These are phyloP conservation scores for Neonectria ditissima DNA, from an alignment of 2,329 filamentous ascomycete species.

Conservation along the genomic window DNA sequence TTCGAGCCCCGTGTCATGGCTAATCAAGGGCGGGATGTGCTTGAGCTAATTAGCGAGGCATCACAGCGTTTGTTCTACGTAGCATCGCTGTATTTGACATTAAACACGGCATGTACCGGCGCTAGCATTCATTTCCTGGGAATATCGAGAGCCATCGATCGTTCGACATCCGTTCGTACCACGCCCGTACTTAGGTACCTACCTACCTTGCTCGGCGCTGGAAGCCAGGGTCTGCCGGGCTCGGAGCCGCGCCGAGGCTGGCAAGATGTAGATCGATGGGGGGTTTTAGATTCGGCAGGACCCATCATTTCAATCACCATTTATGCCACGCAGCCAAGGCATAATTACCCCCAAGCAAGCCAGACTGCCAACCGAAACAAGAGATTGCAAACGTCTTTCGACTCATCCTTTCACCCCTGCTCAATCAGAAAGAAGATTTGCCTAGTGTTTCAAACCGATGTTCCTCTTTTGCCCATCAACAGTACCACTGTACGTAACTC, in stretches of 20 bases:
- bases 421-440: background rate
- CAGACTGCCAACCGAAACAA: conserved; percentile 21
- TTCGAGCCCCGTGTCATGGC: background rate
- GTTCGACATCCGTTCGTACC: background rate
- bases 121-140: background rate
- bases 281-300: conserved; percentile 25
- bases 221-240: conserved; percentile 11
- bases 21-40: background rate
- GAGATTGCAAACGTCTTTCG: background rate
- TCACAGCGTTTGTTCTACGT: background rate
- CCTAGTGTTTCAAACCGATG: background rate
- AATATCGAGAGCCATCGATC: background rate
- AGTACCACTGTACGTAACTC: background rate
- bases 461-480: background rate
- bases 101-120: background rate
- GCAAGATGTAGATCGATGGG: conserved; percentile 16
- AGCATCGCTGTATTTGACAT: background rate
- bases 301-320: conserved; percentile 6
- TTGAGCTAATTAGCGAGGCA: background rate
- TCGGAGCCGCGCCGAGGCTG: conserved; percentile 22
- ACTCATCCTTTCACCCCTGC: too few relatives aligned
- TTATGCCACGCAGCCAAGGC: conserved; percentile 2
- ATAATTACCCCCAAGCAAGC: conserved; percentile 1
- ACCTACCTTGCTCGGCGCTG: background rate
- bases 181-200: background rate